Evolutionary conservation across 331 rosid species (phyloP).

Genomic region (Malus hybrid): DNA sequence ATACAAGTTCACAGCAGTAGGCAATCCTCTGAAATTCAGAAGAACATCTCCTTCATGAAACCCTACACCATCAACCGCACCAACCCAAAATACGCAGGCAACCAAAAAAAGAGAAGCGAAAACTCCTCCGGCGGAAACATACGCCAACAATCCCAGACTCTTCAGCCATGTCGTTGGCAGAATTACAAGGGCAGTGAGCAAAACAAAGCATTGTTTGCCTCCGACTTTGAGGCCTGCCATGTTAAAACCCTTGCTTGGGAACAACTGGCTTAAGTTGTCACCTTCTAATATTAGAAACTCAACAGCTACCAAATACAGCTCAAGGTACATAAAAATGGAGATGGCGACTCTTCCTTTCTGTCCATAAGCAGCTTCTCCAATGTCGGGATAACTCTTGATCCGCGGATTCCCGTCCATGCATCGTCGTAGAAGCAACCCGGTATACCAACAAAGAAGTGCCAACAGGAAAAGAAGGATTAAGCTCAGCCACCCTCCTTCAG

Average conservation of each 20-base stretch:
- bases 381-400: constrained; percentile 44
- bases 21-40: constrained; percentile 25
- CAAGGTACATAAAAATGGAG: constrained; percentile 40
- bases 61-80: constrained; percentile 56
- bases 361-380: constrained; percentile 54
- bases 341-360: constrained; percentile 35
- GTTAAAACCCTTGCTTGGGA: constrained; percentile 31
- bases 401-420: constrained; percentile 38
- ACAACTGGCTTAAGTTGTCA: constrained; percentile 44
- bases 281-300: constrained; percentile 53
- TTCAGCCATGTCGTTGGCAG: constrained; percentile 69
- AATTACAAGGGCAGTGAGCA: constrained; percentile 33
- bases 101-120: constrained; percentile 38
- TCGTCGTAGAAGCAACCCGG: constrained; percentile 43
- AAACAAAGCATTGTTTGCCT: constrained; percentile 37
- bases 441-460: constrained; percentile 51
- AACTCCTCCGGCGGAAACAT: constrained; percentile 54
- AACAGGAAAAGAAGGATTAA: constrained; percentile 33
- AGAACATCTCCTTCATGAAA: constrained; percentile 29
- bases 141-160: constrained; percentile 44
- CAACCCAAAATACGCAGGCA: constrained; percentile 43
- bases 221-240: constrained; percentile 23
- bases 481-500: constrained; percentile 73
- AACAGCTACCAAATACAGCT: constrained; percentile 39
- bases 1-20: constrained; percentile 46